Evolutionary conservation across 345 rosid genomes (phyloP).

Genomic region (Salix suchowensis): DNA sequence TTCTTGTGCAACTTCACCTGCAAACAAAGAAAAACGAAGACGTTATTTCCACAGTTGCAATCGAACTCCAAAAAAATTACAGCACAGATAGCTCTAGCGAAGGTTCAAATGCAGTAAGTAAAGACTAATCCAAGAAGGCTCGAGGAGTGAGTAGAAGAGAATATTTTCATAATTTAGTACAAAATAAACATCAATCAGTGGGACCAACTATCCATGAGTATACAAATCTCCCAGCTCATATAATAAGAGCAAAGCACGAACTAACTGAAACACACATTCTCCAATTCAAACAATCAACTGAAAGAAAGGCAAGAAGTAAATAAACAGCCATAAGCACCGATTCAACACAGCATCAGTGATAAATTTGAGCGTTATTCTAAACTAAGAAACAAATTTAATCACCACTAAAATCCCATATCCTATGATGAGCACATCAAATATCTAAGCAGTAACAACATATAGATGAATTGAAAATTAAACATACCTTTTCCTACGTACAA

Average conservation of each 20-base stretch:
- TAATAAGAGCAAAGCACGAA: background rate
- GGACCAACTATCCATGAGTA: background rate
- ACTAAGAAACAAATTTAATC: background rate
- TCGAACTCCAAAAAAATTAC: background rate
- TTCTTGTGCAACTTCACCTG: conserved; percentile 72
- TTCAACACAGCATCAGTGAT: background rate
- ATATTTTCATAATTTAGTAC: background rate
- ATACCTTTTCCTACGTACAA: conserved; percentile 85
- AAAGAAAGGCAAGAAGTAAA: background rate
- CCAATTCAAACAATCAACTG: background rate
- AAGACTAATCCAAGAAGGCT: background rate
- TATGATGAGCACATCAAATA: background rate
- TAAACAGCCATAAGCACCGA: background rate
- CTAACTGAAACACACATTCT: background rate
- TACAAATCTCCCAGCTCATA: background rate
- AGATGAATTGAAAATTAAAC: conserved; percentile 7
- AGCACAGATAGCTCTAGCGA: background rate
- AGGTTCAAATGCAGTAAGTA: background rate
- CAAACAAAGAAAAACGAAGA: conserved; percentile 13
- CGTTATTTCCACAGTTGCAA: background rate
- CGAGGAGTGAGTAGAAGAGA: background rate
- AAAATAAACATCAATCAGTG: background rate
- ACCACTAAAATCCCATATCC: background rate
- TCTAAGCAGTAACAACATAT: background rate
- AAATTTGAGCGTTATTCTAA: background rate